Conservation (phyloP, 176 grass and related monocot species). For the Cenchrus purpureus region DNA sequence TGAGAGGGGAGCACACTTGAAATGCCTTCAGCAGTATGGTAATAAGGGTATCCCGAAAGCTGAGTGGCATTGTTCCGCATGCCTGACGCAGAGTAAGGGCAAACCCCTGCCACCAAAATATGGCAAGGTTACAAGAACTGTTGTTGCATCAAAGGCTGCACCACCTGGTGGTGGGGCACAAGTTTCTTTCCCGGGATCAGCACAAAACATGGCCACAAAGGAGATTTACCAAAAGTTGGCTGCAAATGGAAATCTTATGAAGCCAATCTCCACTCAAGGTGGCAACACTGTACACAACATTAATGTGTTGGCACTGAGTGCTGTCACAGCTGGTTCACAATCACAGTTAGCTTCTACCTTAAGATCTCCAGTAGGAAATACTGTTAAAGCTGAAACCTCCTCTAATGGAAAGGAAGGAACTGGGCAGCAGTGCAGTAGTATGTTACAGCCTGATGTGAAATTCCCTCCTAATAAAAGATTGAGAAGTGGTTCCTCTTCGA, state of each 20-base stretch:
- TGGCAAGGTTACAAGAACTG: constrained; percentile 90
- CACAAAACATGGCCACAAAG: constrained; percentile 52
- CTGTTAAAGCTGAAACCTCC: constrained; percentile 24
- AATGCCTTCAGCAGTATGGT: constrained; percentile 85
- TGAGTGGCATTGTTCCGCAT: constrained; percentile 95
- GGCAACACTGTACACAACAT: constrained; percentile 30
- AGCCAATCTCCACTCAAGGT: constrained; percentile 41
- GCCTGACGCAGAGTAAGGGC: constrained; percentile 75
- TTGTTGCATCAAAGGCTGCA: constrained; percentile 56
- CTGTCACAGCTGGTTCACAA: constrained; percentile 39
- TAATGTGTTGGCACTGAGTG: constrained; percentile 48
- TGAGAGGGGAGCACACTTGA: constrained; percentile 94
- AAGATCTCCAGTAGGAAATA: constrained; percentile 34
- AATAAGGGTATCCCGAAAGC: constrained; percentile 78
- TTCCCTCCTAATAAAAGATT: constrained; percentile 27
- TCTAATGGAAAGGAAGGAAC: constrained; percentile 40
- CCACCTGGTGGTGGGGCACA: constrained; percentile 48
- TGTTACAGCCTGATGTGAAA: constrained; percentile 13
- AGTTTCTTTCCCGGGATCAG: constrained; percentile 39
- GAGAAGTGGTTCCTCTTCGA: constrained; percentile 34
- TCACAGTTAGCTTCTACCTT: constrained; percentile 34
- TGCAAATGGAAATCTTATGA: constrained; percentile 61
- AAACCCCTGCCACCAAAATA: constrained; percentile 98
- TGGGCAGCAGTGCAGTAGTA: constrained; percentile 38
- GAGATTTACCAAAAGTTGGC: constrained; percentile 55